phyloP scores from a whole-genome alignment of 2,329 filamentous ascomycete species.

The Apiospora koreana region DNA sequence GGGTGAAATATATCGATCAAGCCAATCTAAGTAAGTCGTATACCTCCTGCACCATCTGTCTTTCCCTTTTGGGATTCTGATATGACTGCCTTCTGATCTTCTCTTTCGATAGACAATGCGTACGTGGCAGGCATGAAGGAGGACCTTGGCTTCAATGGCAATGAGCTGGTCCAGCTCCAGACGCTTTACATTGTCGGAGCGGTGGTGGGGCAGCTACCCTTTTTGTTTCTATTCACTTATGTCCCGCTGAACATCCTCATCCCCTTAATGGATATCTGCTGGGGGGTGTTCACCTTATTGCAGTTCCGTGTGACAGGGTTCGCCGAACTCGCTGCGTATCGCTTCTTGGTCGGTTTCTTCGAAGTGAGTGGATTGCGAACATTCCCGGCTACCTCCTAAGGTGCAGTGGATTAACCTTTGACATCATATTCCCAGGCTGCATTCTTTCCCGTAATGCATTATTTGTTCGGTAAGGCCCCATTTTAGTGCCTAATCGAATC shows the following conservation, averaged over 20 bases:
- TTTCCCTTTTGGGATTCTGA: no score
- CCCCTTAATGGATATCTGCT: constrained; percentile 51
- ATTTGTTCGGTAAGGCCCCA: constrained; percentile 34
- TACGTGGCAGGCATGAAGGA: constrained; percentile 25
- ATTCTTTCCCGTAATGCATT: constrained; percentile 43
- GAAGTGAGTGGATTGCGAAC: constrained; percentile 33
- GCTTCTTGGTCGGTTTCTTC: constrained; percentile 55
- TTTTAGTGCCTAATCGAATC: no score
- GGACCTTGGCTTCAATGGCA: constrained; percentile 24
- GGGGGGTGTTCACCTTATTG: constrained; percentile 57
- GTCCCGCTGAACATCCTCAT: constrained; percentile 30
- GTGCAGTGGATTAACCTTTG: no score
- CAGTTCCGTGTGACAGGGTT: constrained; percentile 51
- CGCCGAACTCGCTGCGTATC: constrained; percentile 50
- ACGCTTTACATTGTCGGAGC: constrained; percentile 24
- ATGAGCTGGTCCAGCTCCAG: constrained; percentile 25
- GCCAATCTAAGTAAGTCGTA: constrained; percentile 49
- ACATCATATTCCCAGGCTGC: no score
- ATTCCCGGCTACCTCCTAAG: no score
- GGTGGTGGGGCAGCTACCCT: constrained; percentile 22
- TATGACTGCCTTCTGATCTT: not conserved
- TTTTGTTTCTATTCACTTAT: constrained; percentile 24
- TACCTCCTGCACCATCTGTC: not conserved
- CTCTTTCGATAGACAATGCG: constrained; percentile 21
- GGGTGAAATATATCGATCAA: constrained; percentile 58